These are phyloP conservation scores for Orbilia javanica DNA, from an alignment of 2,329 filamentous ascomycete species.

Conservation along the genomic window DNA sequence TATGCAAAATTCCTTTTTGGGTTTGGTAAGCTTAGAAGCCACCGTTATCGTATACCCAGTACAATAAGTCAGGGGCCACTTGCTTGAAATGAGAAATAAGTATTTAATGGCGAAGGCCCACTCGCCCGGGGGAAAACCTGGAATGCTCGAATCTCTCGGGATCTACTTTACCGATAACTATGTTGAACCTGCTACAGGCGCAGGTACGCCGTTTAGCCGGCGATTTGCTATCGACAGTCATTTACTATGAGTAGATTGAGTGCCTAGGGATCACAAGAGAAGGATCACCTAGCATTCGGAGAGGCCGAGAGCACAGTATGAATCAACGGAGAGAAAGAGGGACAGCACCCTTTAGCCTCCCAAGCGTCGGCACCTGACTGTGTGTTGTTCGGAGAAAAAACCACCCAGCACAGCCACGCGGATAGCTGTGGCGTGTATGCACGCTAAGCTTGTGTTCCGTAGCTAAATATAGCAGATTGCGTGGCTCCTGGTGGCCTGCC, in stretches of 20 bases:
- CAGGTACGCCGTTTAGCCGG: slow-evolving; percentile 32
- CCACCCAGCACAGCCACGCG: slow-evolving; percentile 53
- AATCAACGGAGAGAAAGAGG: slow-evolving; percentile 16
- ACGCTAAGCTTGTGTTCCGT: slow-evolving; percentile 17
- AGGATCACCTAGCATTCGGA: slow-evolving; percentile 52
- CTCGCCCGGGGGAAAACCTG: slow-evolving; percentile 30
- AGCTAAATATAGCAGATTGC: slow-evolving; percentile 49
- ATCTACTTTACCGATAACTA: slow-evolving; percentile 34
- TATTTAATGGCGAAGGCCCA: neutral
- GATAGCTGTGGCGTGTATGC: slow-evolving; percentile 53
- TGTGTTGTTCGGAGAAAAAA: slow-evolving; percentile 54
- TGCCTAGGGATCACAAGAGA: slow-evolving; percentile 16
- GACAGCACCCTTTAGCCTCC: neutral
- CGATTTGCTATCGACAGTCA: slow-evolving; percentile 31
- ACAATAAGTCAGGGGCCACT: slow-evolving; percentile 29
- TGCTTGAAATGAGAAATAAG: slow-evolving; percentile 19
- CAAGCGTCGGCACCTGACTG: slow-evolving; percentile 7
- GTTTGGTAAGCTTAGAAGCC: slow-evolving; percentile 39
- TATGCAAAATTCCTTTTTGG: slow-evolving; percentile 41
- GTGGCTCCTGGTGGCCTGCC: slow-evolving; percentile 27
- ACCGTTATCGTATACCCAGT: neutral
- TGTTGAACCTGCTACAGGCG: slow-evolving; percentile 41
- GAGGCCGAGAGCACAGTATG: slow-evolving; percentile 29
- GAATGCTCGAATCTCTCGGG: slow-evolving; percentile 48
- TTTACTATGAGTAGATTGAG: slow-evolving; percentile 12